Evolutionary conservation across 2,329 filamentous ascomycete genomes (phyloP).

Genomic region (Microsporum canis): DNA sequence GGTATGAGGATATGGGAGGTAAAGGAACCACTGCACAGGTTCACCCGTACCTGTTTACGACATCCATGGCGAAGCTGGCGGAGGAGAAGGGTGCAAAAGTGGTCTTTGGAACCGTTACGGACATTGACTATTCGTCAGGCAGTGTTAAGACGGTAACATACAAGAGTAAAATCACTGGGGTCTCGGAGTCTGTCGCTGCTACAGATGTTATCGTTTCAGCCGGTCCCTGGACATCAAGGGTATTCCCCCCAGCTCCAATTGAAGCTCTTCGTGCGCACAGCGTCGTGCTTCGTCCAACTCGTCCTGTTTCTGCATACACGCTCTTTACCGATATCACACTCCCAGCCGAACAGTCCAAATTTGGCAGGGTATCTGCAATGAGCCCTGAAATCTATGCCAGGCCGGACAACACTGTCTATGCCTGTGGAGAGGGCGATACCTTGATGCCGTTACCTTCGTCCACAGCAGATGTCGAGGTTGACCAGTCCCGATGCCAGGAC

Average conservation of each 20-base stretch:
- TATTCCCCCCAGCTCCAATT: slow-evolving; percentile 48
- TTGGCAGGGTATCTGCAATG: slow-evolving; percentile 47
- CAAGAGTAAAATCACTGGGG: slow-evolving; percentile 40
- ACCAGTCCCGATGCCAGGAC: slow-evolving; percentile 69
- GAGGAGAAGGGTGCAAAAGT: slow-evolving; percentile 57
- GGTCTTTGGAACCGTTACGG: slow-evolving; percentile 55
- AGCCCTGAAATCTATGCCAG: slow-evolving; percentile 90
- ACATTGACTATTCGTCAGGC: slow-evolving; percentile 46
- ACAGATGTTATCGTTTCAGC: slow-evolving; percentile 51
- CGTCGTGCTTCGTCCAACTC: slow-evolving; percentile 48
- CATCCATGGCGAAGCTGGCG: slow-evolving; percentile 66
- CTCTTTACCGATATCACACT: slow-evolving; percentile 74
- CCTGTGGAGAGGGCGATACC: slow-evolving; percentile 80
- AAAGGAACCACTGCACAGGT: slow-evolving; percentile 79
- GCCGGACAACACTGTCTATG: slow-evolving; percentile 81
- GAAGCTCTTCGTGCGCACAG: slow-evolving; percentile 51
- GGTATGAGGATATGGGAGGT: slow-evolving; percentile 76
- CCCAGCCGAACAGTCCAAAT: slow-evolving; percentile 47
- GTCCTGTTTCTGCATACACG: slow-evolving; percentile 40
- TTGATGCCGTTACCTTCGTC: slow-evolving; percentile 62
- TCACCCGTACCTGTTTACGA: slow-evolving; percentile 85
- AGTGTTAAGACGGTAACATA: slow-evolving; percentile 55
- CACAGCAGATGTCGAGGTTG: slow-evolving; percentile 63
- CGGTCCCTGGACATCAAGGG: slow-evolving; percentile 48
- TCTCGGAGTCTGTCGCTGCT: slow-evolving; percentile 42